These are phyloP conservation scores for Inga laurina DNA, from an alignment of 306 rosid genomes.

Conservation along the genomic window DNA sequence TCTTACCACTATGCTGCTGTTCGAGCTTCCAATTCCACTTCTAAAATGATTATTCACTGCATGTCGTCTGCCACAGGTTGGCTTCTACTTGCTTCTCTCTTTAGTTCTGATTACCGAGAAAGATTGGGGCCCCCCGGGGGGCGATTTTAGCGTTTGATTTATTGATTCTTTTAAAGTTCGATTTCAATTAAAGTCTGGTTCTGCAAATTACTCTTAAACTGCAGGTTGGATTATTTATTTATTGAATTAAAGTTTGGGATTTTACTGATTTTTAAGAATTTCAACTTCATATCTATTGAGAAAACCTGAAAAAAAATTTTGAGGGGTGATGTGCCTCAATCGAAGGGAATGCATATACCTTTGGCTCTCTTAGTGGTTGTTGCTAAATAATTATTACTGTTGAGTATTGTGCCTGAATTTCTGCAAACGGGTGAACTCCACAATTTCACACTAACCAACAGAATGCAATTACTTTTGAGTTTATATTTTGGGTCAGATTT, in stretches of 20 bases:
- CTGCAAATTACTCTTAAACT: not conserved
- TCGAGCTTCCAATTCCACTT: slow-evolving; percentile 50
- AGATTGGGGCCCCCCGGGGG: not conserved
- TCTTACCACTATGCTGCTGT: slow-evolving; percentile 37
- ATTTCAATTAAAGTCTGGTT: not conserved
- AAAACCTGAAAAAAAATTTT: not conserved
- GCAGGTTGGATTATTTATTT: not conserved
- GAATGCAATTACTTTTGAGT: no score
- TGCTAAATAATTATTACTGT: no score
- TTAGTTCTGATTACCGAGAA: slow-evolving; percentile 1
- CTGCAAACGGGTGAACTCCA: no score
- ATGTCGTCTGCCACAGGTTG: slow-evolving; percentile 63
- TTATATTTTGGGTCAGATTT: no score
- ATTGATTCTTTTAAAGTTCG: not conserved
- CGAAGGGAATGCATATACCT: not conserved
- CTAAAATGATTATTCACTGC: slow-evolving; percentile 66
- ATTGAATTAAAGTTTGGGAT: not conserved
- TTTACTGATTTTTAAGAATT: slow-evolving; percentile 6
- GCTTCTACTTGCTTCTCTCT: not conserved
- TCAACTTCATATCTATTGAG: slow-evolving; percentile 3
- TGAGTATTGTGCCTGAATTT: no score
- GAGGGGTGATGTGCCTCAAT: slow-evolving; percentile 9
- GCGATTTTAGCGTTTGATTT: not conserved
- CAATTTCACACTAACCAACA: no score
- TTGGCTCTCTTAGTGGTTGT: no score